Base-by-base conservation (phyloP, 2,329 filamentous ascomycete genomes). In the Aspergillus fumigatiaffinis region DNA sequence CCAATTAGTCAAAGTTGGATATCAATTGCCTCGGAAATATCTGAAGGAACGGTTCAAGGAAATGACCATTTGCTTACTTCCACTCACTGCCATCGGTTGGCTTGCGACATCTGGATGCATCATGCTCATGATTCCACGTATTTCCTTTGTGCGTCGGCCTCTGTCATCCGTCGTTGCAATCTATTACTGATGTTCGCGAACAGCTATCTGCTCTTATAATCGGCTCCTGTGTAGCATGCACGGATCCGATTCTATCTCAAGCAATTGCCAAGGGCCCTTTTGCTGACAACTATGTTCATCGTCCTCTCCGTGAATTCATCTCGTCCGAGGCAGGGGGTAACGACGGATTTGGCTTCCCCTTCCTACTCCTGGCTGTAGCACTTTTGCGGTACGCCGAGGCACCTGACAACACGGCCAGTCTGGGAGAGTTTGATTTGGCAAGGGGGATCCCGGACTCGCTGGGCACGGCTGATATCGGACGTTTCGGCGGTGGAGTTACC, bases 31-130 rank as follows among this genome's bases (percentile, higher is more conserved):
- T 0, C 81, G 81, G 47, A 81, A 79, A 64, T 87, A 87, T 67
- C 72, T 80, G 44, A 68, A 69, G 55, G 65, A 70, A 1, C 79
- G 78, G 2, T 81, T 79, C 72, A 81, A 79, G 55, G 82, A 84
- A 55, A 78, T 87, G 70, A 68, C 76, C 4, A 75, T 86, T 8
- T 82, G 79, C 47, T 72, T 87, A 5, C 63, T 87, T 6, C 84
- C 84, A 2, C 74, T 85, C 60, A 87, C 86, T 84, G 82, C 82
- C 1, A 71, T 85, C 52, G 85, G 85, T 79, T 87, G 85, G 84
- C 67, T 87, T 6, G 77, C 73, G 61, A 86, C 84, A 0, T 82
- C 81, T 0, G 73, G 78, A 2, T 86, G 84, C 59, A 77, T 87
- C 47, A 68, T 84, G 32, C 73, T 81, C 5, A 81, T 80, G 10